Base-by-base conservation (phyloP, 192 early-diverging fungal species). In the Chytriomyces hyalinus region DNA sequence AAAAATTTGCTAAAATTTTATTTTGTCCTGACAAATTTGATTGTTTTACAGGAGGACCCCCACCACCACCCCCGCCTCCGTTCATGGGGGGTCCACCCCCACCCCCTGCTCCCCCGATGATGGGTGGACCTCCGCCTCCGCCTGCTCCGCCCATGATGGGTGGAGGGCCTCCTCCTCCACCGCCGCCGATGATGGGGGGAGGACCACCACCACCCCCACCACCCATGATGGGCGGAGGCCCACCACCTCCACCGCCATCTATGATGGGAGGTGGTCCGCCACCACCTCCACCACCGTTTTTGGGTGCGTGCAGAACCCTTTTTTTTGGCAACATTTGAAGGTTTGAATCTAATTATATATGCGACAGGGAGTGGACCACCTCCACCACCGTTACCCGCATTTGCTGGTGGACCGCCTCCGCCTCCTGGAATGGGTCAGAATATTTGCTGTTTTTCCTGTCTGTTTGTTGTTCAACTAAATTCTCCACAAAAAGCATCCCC, bases 41-140 rank as follows among this genome's bases (percentile, higher is more conserved):
- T 1, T 11, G 59, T 26, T 22, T 43, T 45, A 3, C 6, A 6
- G 51, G 46, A 9, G 67, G 76, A 22, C 76, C 77, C 13, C 79
- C 79, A 0, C 79, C 79, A 24, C 79, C 79, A 62, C 79, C 84
- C 0, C 77, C 82, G n/a, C 86, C 86, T 46, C 78, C 81, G 4
- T 79, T 82, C 3, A 70, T 78, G 26, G 60, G 72, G 78, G 61
- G 51, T 76, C 65, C 61, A 8, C 81, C 81, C 17, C 83, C 83
- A 1, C 76, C 81, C 1, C 83, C 83, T 13, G 81, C 83, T 7
- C 79, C 81, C 6, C 74, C 67, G 17, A 81, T 75, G 20, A 78
- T 70, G 22, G 36, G 15, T 0, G 59, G 75, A 24, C 50, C 57
- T 44, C 50, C 66, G n/a, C 73, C 80, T 22, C 73, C 76, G 49